phyloP scores from a whole-genome alignment of 2,329 filamentous ascomycete species.

The Trichophaea hybrida region DNA sequence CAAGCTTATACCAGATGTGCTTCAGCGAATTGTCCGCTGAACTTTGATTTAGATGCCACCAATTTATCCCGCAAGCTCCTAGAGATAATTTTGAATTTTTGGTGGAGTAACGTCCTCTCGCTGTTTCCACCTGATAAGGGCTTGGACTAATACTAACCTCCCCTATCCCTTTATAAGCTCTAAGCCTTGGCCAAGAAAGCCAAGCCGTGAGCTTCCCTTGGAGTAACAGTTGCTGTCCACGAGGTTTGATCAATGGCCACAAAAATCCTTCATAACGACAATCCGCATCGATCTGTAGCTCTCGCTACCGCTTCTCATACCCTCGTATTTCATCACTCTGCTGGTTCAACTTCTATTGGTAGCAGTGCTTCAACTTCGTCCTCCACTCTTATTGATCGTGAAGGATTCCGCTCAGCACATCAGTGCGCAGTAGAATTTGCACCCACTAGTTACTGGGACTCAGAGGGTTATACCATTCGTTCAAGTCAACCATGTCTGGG shows the following conservation, averaged over 20 bases:
- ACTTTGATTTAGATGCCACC: no score
- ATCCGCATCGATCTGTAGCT: slow-evolving; percentile 74
- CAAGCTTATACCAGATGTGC: no score
- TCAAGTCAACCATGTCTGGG: slow-evolving; percentile 63
- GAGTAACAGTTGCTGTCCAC: no score
- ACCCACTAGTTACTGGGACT: slow-evolving; percentile 46
- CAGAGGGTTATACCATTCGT: slow-evolving; percentile 63
- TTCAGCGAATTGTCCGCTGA: no score
- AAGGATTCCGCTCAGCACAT: slow-evolving; percentile 34
- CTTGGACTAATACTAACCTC: no score
- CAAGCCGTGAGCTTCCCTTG: no score
- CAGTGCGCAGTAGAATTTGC: slow-evolving; percentile 83
- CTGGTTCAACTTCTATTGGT: slow-evolving; percentile 25
- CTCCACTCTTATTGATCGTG: slow-evolving; percentile 19
- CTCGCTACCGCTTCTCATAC: slow-evolving; percentile 66
- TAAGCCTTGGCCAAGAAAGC: no score
- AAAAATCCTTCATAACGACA: slow-evolving; percentile 63
- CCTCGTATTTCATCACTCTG: slow-evolving; percentile 68
- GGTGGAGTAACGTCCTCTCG: no score
- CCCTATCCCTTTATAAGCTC: no score
- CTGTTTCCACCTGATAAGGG: no score
- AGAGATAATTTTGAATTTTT: no score
- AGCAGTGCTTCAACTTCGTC: slow-evolving; percentile 10
- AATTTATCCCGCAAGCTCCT: no score
- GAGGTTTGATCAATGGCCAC: slow-evolving; percentile 12